Evolutionary conservation across 257 asterid genomes (phyloP), one percentile per base, ranked within the genome.

Genomic region (Haberlea rhodopensis): DNA sequence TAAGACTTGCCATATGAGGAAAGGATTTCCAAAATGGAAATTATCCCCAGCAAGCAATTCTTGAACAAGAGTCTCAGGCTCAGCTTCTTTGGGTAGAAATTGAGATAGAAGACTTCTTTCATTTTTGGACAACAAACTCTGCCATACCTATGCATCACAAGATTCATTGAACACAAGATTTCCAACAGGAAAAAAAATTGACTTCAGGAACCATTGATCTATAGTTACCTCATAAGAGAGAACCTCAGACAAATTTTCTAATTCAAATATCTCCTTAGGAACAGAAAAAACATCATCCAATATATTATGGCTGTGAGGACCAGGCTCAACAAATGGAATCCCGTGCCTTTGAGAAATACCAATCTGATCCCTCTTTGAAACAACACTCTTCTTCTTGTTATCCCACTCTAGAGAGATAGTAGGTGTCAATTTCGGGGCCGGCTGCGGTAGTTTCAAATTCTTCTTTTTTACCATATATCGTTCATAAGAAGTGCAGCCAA

Each of bases 131-230:
- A 89, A 74, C 71, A 67, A 67, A 65, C 77, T 77, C 79, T 79
- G 81, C 98, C 98, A 91, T 56, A 91, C 96, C 98, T 91, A 75
- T 73, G 66, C n/a, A n/a, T n/a, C n/a, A 74, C 64, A 72, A 75
- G 65, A 63, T 65, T 61, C 72, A 75, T n/a, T 26, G 65, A 76
- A 66, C 11, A 53, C 45, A 18, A 66, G 55, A 55, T 61, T 26
- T 60, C 56, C 24, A 60, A 58, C 15, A 63, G n/a, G n/a, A 57
- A 59, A 62, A 52, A 69, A 26, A 31, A 59, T 32, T 61, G 66
- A 46, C 26, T 60, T 53, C 15, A n/a, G 15, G 31, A 48, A 37
- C 26, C 62, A 62, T 24, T 56, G 49, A 45, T 9, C 29, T 52
- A 72, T 48, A 25, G 31, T 70, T 81, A 91, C 98, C 97, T 82